These are phyloP conservation scores for Cyclotella cryptica DNA, from an alignment of 108 stramenopile species.

Conservation along the genomic window DNA sequence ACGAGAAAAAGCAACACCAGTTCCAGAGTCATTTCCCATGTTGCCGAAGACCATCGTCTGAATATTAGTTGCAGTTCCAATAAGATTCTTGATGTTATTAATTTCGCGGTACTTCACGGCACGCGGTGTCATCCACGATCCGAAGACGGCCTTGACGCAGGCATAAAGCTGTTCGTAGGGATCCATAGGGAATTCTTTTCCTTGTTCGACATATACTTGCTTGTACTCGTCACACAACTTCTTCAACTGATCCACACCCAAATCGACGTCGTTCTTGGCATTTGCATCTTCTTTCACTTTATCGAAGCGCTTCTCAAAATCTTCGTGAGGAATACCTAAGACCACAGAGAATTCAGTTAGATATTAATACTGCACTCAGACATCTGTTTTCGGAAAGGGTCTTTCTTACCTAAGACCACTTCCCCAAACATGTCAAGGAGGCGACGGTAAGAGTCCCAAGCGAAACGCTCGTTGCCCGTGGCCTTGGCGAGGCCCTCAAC, in stretches of 20 bases:
- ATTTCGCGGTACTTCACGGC: slow-evolving; percentile 89
- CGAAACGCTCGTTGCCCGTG: slow-evolving; percentile 77
- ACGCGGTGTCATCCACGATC: slow-evolving; percentile 84
- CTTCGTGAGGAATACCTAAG: slow-evolving; percentile 74
- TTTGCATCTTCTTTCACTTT: slow-evolving; percentile 56
- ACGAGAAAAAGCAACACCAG: slow-evolving; percentile 89
- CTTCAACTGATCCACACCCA: slow-evolving; percentile 66
- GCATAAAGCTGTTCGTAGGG: slow-evolving; percentile 71
- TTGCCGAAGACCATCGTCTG: slow-evolving; percentile 92
- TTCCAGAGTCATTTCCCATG: slow-evolving; percentile 76
- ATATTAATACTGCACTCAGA: no score
- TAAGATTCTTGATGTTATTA: slow-evolving; percentile 74
- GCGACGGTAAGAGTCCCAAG: slow-evolving; percentile 84
- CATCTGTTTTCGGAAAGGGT: no score
- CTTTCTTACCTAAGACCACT: slow-evolving; percentile 56
- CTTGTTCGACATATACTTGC: slow-evolving; percentile 62
- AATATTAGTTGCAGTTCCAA: slow-evolving; percentile 78
- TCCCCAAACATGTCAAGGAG: slow-evolving; percentile 90
- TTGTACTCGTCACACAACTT: slow-evolving; percentile 66
- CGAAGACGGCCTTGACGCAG: slow-evolving; percentile 83
- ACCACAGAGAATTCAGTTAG: slow-evolving; percentile 47
- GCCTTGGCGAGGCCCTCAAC: slow-evolving; percentile 77
- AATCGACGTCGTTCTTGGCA: slow-evolving; percentile 64
- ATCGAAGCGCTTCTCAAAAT: slow-evolving; percentile 76
- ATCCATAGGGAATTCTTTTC: slow-evolving; percentile 62